Percentiles rank a stretch among this genome's conserved stretches.
Conservation (phyloP, 371 early-diverging fungal species). For the Mucor racemosus region DNA sequence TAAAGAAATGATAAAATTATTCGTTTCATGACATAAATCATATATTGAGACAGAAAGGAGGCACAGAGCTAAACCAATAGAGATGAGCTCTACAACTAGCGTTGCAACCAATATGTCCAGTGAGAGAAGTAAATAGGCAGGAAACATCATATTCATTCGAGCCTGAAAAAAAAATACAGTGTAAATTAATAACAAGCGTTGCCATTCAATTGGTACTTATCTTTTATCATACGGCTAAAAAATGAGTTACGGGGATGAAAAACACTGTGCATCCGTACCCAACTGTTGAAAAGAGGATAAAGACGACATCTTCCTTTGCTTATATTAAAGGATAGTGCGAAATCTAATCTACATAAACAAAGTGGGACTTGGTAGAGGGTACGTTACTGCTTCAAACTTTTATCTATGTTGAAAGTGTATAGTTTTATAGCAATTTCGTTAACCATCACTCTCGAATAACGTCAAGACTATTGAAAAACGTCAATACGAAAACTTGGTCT, state of each 20-base stretch:
- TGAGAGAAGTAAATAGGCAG: constrained; percentile 7
- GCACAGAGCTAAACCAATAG: constrained; percentile 1
- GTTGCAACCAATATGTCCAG: constrained; percentile 5
- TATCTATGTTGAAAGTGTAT: constrained; percentile 21
- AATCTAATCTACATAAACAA: constrained; percentile 21
- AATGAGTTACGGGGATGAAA: constrained; percentile 1
- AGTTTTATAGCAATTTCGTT: constrained; percentile 21
- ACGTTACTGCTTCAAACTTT: constrained; percentile 13
- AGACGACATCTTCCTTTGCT: constrained; percentile 13
- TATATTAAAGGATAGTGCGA: constrained; percentile 22
- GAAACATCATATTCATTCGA: constrained; percentile 13
- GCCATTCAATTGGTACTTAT: constrained; percentile 9
- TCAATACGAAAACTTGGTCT: too few relatives aligned
- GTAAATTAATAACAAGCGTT: constrained; percentile 9
- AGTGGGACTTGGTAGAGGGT: constrained; percentile 21
- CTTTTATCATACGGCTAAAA: background rate
- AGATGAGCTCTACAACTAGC: constrained; percentile 2
- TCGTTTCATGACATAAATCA: constrained; percentile 14
- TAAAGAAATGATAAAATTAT: constrained; percentile 11
- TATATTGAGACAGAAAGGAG: constrained; percentile 10
- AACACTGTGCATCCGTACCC: constrained; percentile 15
- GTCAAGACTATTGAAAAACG: too few relatives aligned
- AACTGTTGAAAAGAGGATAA: constrained; percentile 22
- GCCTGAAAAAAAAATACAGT: constrained; percentile 10
- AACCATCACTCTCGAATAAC: too few relatives aligned